Base-by-base conservation (phyloP, 805 yeast genomes). In the Dipodascopsis uninucleata region DNA sequence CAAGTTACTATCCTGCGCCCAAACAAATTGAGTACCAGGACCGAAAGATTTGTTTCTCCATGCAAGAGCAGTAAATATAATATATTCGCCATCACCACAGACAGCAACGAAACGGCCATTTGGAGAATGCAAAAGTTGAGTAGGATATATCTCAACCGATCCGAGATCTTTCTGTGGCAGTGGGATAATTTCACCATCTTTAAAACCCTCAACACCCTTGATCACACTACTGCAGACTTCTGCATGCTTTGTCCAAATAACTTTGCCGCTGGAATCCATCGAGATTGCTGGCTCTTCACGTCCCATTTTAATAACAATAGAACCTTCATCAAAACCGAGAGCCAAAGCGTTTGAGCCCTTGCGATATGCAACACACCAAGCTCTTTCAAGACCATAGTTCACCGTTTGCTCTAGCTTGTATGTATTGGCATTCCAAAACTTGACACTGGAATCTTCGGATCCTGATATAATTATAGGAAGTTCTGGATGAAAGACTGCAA, bases 1-100 rank as follows among this genome's bases (percentile, higher is more conserved):
- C 53, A 81, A 74, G 61, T 84, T 85, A 2, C 95, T 79, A 66
- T 90, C 97, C 41, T 83, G 80, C 50, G 94, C 88, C 99, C 99
- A 93, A 33, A 79, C 95, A 64, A 94, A 87, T 61, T 88, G 97
- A 43, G 79, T 69, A 17, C 95, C 96, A 45, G 78, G 75, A 52
- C 97, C 97, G 66, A 85, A 93, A 39, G 88, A 75, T 70, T 88
- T 93, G 61, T 90, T 88, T 71, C 98, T 80, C 98, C 98, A 93
- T 1, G 97, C 97, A 59, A 93, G 76, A 1, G 98, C 90, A 2
- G 97, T 89, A 69, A 90, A 93, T 43, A 93, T 82, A 58, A 90
- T 86, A 65, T 87, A 90, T 68, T 93, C 99, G 49, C 96, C 97
- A 68, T 93, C 98, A 62, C 99, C 99, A 36, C 90, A 83, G 39